Base-by-base conservation (phyloP, 1,284 basidiomycete species). In the Moesziomyces sp. region DNA sequence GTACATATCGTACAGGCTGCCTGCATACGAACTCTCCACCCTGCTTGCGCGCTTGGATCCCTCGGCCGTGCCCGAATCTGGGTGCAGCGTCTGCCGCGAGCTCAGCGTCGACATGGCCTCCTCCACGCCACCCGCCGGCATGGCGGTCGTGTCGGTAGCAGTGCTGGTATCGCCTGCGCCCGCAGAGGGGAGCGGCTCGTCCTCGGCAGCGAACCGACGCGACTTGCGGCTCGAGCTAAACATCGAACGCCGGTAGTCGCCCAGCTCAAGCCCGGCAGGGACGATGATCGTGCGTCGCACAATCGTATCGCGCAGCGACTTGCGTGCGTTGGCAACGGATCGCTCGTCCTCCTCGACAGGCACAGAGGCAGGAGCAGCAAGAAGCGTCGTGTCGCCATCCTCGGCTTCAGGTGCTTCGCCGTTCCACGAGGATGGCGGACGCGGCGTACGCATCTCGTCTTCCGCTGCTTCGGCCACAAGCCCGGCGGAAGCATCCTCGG, bases 201-300 rank as follows among this genome's bases (percentile, higher is more conserved):
- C 52, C 59, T 46, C 52, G 5, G 53, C 51, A 8, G 47, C 67
- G 35, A 70, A 69, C 4, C 61, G 67, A 30, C 61, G 59, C 24
- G 76, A 78, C 35, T 75, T 78, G 52, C 73, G 76, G 35, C 45
- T 58, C 8, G 76, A 74, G 13, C 46, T 49, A 6, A 53, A 50
- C 14, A 74, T 40, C n/a, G 74, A 73, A 26, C 72, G 74, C 11
- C 70, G 46, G 13, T 68, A 51, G 16, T 70, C 61, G 30, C 70
- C 69, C 40, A 64, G 54, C 38, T 56, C 40, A 49, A 58, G 35
- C 11, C 61, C 71, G 9, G 74, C 55, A 7, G 79, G 76, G 44
- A 81, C 70, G 55, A 81, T 81, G 69, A 81, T 72, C 46, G 79
- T 81, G 11, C 79, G 43, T 9, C 79, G 76, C 11, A 81, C 71